Conservation (phyloP, 78 protist species). For the Anaeramoeba flamelloides region DNA sequence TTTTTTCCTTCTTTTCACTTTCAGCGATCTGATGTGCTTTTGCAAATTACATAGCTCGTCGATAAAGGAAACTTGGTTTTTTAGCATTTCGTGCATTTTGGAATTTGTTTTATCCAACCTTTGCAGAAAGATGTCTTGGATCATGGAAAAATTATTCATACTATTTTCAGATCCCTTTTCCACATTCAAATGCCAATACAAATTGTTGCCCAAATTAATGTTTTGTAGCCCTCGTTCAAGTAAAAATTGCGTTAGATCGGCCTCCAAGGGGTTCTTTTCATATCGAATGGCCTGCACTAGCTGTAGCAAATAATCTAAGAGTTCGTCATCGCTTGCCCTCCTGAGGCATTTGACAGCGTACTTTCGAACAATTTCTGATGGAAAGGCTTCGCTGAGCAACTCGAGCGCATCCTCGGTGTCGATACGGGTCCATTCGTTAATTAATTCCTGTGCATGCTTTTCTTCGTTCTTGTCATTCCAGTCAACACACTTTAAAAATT, state of each 20-base stretch:
- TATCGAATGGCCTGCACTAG: conserved; percentile 79
- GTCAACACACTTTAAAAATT: conserved; percentile 64
- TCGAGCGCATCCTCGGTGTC: conserved; percentile 41
- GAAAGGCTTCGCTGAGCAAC: conserved; percentile 41
- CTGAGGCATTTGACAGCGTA: conserved; percentile 53
- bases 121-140: neutral
- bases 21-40: neutral
- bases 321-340: conserved; percentile 29
- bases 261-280: conserved; percentile 8
- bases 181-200: neutral
- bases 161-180: neutral
- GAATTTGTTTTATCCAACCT: neutral
- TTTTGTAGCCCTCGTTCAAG: neutral
- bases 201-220: neutral
- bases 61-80: neutral
- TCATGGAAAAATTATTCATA: neutral
- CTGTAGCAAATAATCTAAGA: conserved; percentile 61
- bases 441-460: conserved; percentile 26
- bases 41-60: neutral
- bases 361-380: conserved; percentile 32
- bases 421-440: neutral
- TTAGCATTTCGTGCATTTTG: neutral
- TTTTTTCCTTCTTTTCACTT: neutral
- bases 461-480: conserved; percentile 57
- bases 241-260: neutral